Conservation (phyloP, 108 stramenopile species). For the Conticribra guillardii region DNA sequence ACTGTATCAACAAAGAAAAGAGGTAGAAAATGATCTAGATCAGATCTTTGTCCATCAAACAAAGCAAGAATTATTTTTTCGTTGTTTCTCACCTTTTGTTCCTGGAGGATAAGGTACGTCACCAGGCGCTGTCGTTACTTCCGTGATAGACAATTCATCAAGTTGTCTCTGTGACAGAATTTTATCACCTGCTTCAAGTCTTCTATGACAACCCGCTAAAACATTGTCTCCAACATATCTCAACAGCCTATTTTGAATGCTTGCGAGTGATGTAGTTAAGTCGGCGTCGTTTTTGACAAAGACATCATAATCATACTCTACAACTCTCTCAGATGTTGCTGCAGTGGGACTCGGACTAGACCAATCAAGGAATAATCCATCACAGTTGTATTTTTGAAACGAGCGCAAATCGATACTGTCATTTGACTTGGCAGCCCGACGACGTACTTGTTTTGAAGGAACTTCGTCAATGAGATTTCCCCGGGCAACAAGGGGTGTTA, state of each 20-base stretch:
- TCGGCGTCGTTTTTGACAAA: constrained; percentile 23
- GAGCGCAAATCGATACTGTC: constrained; percentile 14
- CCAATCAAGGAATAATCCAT: constrained; percentile 17
- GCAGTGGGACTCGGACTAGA: background rate
- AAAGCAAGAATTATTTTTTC: too few relatives aligned
- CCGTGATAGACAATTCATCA: constrained; percentile 17
- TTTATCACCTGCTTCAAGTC: too few relatives aligned
- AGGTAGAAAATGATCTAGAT: too few relatives aligned
- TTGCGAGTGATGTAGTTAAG: constrained; percentile 4
- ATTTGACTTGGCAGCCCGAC: too few relatives aligned
- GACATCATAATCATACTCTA: constrained; percentile 36
- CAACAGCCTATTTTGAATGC: constrained; percentile 20
- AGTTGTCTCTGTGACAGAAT: too few relatives aligned
- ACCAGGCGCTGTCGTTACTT: constrained; percentile 25
- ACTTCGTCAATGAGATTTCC: too few relatives aligned
- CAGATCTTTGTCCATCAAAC: too few relatives aligned
- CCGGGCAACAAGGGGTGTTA: too few relatives aligned
- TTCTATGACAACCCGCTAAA: constrained; percentile 20
- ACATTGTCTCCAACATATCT: constrained; percentile 18
- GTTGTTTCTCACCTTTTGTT: too few relatives aligned
- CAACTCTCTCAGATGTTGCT: constrained; percentile 9
- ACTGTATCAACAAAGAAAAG: background rate
- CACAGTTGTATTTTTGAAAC: constrained; percentile 28
- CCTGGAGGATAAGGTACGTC: too few relatives aligned
- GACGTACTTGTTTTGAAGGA: too few relatives aligned